phyloP scores from a whole-genome alignment of 2,329 filamentous ascomycete genomes.

The Penicillium brasilianum region DNA sequence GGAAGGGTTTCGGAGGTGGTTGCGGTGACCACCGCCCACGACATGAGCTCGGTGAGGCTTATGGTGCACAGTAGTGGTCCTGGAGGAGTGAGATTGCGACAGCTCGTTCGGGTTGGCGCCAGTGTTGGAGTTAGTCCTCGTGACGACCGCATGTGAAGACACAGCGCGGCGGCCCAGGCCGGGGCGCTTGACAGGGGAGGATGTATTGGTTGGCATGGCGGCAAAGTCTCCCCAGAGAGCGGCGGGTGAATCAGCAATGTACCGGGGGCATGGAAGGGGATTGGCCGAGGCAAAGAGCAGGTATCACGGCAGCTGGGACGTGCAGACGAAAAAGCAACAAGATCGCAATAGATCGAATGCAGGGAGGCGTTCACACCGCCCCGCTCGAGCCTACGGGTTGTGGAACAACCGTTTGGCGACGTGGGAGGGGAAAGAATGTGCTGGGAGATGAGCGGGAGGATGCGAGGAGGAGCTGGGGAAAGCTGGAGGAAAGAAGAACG shows the following conservation, averaged over 20 bases:
- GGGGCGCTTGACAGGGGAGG: conserved; percentile 48
- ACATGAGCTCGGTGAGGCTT: conserved; percentile 50
- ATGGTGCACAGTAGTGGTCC: conserved; percentile 39
- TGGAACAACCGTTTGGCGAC: conserved; percentile 3
- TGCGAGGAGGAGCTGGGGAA: not conserved
- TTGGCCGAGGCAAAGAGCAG: conserved; percentile 31
- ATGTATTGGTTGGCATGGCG: conserved; percentile 38
- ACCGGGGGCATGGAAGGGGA: conserved; percentile 33
- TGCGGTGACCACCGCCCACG: conserved; percentile 47
- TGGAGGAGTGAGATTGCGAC: conserved; percentile 40
- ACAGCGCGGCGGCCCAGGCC: conserved; percentile 47
- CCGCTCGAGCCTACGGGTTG: conserved; percentile 18
- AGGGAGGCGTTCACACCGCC: conserved; percentile 23
- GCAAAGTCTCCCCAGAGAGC: conserved; percentile 24
- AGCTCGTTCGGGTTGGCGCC: conserved; percentile 35
- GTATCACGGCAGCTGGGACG: conserved; percentile 33
- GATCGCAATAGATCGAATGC: conserved; percentile 22
- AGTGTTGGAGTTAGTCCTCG: conserved; percentile 37
- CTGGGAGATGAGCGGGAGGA: conserved; percentile 8
- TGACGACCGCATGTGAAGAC: conserved; percentile 48
- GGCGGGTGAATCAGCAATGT: conserved; percentile 29
- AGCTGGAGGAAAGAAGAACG: conserved; percentile 1
- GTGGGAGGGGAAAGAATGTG: not conserved
- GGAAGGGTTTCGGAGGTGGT: conserved; percentile 50
- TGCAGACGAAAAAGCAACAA: conserved; percentile 34